phyloP scores from a whole-genome alignment of 129 eudicot species.

The Pseudognaphalium luteoalbum region DNA sequence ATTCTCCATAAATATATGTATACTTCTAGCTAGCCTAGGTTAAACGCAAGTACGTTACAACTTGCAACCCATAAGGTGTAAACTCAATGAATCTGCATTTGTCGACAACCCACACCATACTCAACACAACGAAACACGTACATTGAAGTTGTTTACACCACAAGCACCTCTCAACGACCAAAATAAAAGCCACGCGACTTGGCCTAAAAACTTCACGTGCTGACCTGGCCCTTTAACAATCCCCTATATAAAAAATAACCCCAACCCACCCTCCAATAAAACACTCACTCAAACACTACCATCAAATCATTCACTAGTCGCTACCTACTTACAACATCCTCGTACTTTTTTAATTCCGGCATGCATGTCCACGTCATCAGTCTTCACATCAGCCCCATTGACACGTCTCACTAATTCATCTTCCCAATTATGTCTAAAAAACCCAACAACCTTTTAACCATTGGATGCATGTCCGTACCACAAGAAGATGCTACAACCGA shows the following conservation, averaged over 20 bases:
- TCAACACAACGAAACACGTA: too few relatives aligned
- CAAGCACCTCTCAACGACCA: constrained; percentile 8
- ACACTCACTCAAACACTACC: too few relatives aligned
- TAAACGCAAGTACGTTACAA: too few relatives aligned
- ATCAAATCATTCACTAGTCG: too few relatives aligned
- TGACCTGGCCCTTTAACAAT: constrained; percentile 57
- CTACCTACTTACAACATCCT: too few relatives aligned
- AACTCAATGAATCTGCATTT: too few relatives aligned
- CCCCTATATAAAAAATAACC: constrained; percentile 12
- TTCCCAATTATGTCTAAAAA: not conserved
- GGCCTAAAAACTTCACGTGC: constrained; percentile 1
- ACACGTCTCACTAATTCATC: constrained; percentile 1
- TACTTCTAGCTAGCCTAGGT: too few relatives aligned
- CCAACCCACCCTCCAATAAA: too few relatives aligned
- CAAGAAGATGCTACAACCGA: constrained; percentile 33
- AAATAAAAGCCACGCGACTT: constrained; percentile 21
- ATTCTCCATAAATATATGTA: too few relatives aligned
- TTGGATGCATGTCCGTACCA: constrained; percentile 29
- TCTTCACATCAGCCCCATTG: constrained; percentile 23
- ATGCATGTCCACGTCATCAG: constrained; percentile 44
- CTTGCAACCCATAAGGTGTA: too few relatives aligned
- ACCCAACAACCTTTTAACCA: constrained; percentile 7
- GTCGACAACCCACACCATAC: too few relatives aligned
- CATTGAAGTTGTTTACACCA: not conserved
- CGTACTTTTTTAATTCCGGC: too few relatives aligned